Conservation (phyloP, 768 basidiomycete species). For the Tylopilus sp. region DNA sequence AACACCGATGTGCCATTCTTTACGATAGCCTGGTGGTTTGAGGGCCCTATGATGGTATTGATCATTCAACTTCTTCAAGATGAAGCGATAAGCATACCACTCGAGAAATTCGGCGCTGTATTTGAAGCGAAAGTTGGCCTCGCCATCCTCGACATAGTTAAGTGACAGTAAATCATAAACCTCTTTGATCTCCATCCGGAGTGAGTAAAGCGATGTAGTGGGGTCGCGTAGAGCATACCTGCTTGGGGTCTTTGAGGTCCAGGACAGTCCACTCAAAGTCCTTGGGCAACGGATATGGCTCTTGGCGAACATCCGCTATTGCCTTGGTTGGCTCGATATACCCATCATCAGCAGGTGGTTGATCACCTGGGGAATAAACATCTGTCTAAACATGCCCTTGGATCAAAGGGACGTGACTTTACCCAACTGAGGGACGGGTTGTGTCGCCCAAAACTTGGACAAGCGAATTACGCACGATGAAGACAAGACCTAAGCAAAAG, state of each 20-base stretch:
- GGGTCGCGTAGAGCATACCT: slow-evolving; percentile 44
- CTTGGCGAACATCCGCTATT: slow-evolving; percentile 77
- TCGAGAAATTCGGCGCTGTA: slow-evolving; percentile 92
- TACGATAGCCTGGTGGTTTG: slow-evolving; percentile 87
- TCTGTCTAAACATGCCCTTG: background rate
- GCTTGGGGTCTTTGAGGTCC: slow-evolving; percentile 70
- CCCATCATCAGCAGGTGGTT: slow-evolving; percentile 69
- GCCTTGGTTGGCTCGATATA: slow-evolving; percentile 83
- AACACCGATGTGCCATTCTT: slow-evolving; percentile 96
- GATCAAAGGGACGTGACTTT: slow-evolving; percentile 23
- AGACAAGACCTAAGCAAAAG: background rate
- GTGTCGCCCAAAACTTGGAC: slow-evolving; percentile 90
- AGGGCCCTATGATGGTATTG: slow-evolving; percentile 64
- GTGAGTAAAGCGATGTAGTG: background rate
- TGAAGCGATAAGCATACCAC: slow-evolving; percentile 53
- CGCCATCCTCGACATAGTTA: slow-evolving; percentile 96
- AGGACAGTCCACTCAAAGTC: slow-evolving; percentile 90
- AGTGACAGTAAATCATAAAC: slow-evolving; percentile 87
- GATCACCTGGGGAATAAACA: slow-evolving; percentile 51
- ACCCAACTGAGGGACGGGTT: slow-evolving; percentile 91
- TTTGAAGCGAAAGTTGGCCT: slow-evolving; percentile 94
- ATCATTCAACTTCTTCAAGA: background rate
- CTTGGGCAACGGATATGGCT: slow-evolving; percentile 83
- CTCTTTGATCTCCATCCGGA: slow-evolving; percentile 66
- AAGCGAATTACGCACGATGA: slow-evolving; percentile 8